A percentile compares a stretch with the other conserved stretches of the same genome.
phyloP scores from a whole-genome alignment of 1,284 basidiomycete species.

The Pseudozyma tsukubaensis region DNA sequence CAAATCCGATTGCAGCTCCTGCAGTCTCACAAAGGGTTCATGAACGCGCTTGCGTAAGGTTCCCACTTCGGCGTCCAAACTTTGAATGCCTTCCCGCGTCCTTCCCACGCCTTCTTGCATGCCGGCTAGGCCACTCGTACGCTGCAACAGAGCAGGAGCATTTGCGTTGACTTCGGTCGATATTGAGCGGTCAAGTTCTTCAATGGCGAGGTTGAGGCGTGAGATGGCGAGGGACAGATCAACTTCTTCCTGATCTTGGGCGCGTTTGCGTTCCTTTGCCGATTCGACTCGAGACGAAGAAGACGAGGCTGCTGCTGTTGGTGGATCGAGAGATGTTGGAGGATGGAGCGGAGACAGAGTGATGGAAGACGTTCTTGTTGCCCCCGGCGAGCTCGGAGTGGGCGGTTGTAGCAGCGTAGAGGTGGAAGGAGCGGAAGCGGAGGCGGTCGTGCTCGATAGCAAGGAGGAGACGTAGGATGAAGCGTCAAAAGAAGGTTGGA shows the following conservation, averaged over 20 bases:
- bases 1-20: slow-evolving; percentile 20
- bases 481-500: slow-evolving; percentile 39
- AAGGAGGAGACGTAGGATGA: slow-evolving; percentile 21
- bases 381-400: background rate
- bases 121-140: slow-evolving; percentile 10
- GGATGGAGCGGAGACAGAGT: background rate
- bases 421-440: background rate
- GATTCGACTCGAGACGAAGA: background rate
- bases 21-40: slow-evolving; percentile 23
- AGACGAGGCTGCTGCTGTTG: background rate
- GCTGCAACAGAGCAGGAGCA: slow-evolving; percentile 24
- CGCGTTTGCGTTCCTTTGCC: slow-evolving; percentile 11
- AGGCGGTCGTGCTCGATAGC: background rate
- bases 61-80: slow-evolving; percentile 25
- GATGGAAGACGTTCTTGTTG: background rate
- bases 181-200: slow-evolving; percentile 44
- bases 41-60: slow-evolving; percentile 21
- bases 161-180: slow-evolving; percentile 29
- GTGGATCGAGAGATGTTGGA: slow-evolving; percentile 15
- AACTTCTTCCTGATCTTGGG: slow-evolving; percentile 34
- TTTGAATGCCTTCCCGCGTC: slow-evolving; percentile 10
- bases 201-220: slow-evolving; percentile 50
- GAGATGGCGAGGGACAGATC: slow-evolving; percentile 50
- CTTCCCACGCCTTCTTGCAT: slow-evolving; percentile 22
- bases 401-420: background rate